These are phyloP conservation scores for Apiospora malaysiana DNA, from an alignment of 2,329 filamentous ascomycete species.

Conservation along the genomic window DNA sequence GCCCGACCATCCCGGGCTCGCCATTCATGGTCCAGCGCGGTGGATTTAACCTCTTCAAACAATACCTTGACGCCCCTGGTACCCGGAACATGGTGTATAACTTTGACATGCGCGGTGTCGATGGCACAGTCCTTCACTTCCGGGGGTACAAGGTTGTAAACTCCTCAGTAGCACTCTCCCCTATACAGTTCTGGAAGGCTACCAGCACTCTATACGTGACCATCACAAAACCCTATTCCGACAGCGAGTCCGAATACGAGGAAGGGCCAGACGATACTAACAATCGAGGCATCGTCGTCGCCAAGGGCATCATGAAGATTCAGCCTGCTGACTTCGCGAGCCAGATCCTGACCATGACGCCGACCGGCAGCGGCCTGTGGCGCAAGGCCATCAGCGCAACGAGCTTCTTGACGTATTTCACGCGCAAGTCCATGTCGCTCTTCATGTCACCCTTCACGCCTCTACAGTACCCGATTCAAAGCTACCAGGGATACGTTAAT, in stretches of 20 bases:
- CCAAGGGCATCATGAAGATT: conserved; percentile 65
- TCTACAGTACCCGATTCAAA: conserved; percentile 59
- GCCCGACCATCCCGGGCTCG: conserved; percentile 58
- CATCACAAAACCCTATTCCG: conserved; percentile 49
- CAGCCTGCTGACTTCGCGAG: conserved; percentile 58
- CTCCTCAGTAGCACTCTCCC: conserved; percentile 62
- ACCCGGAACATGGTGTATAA: conserved; percentile 66
- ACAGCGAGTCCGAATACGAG: conserved; percentile 33
- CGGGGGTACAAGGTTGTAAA: conserved; percentile 68
- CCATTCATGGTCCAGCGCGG: conserved; percentile 67
- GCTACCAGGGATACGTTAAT: conserved; percentile 58
- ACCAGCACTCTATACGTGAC: conserved; percentile 68
- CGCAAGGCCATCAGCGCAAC: conserved; percentile 51
- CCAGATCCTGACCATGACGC: conserved; percentile 59
- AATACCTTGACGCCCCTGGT: conserved; percentile 58
- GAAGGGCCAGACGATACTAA: conserved; percentile 45
- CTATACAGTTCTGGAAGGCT: conserved; percentile 63
- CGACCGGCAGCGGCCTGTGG: conserved; percentile 54
- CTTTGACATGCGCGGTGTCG: conserved; percentile 62
- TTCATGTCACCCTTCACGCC: conserved; percentile 60
- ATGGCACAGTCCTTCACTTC: conserved; percentile 60
- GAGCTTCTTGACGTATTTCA: conserved; percentile 62
- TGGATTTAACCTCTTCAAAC: conserved; percentile 61
- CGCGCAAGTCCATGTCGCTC: conserved; percentile 56
- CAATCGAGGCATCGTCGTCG: conserved; percentile 53